Evolutionary conservation across 192 early-diverging fungal species (phyloP), one percentile per base, ranked within the genome.

Genomic region (Hyaloraphidium curvatum): DNA sequence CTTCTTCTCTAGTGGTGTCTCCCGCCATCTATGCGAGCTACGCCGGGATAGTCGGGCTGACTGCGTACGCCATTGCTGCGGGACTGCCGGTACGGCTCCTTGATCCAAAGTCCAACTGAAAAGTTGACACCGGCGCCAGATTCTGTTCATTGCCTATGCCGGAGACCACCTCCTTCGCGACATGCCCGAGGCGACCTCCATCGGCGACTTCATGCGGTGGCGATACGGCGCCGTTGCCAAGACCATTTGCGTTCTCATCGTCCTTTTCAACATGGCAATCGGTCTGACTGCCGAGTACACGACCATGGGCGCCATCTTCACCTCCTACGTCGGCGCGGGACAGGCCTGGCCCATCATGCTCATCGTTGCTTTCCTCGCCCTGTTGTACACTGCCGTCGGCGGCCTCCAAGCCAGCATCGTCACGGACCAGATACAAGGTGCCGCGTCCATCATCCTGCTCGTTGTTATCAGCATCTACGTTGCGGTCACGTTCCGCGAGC

Each of bases 391-490:
- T 1, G 53, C 62, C 5, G 41, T 56, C 19, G 71, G 71, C 19
- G 71, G 71, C 31, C 62, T 73, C n/a, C 70, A 68, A 27, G 58
- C 68, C 22, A 64, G 61, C 1, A 59, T 73, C 50, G 30, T 63
- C 28, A 74, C 72, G 11, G 72, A 74, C 55, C 55, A 60, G 37
- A 52, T 53, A 21, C 72, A 74, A 50, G 53, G 65, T 4, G 39
- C 68, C 25, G 55, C 61, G 17, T 51, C 59, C 0, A 26, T 67
- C 29, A 17, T 60, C 1, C 53, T 74, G 37, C 17, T 62, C 5
- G 31, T 40, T 7, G 54, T 66, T 4, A 53, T 63, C 3, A 40
- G 39, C 22, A 58, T 70, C n/a, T 74, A 68, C 59, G 11, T 74
- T 2, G 65, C 57, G 22, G 51, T 65, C 50, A 58, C 58, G 16